Base-by-base conservation (phyloP, 345 rosid genomes). In the Dimocarpus longan region DNA sequence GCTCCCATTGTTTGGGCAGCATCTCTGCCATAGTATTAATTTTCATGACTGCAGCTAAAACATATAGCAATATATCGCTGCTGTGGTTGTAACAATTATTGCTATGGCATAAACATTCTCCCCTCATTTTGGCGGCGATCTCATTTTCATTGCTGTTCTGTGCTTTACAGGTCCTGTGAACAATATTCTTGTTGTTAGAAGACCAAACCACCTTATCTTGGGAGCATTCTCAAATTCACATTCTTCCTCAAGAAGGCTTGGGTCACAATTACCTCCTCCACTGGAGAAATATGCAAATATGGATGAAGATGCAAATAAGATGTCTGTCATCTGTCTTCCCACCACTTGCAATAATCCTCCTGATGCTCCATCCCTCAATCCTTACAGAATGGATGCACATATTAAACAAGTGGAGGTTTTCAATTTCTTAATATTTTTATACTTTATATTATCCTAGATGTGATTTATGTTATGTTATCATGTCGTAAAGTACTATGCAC, bases 361-460 rank as follows among this genome's bases (percentile, higher is more conserved):
- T 1, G 80, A 78, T 66, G 57, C 81, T 65, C 71, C 86, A 60
- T 86, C 70, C 76, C 73, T 79, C 73, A 91, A 85, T 77, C 82
- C 87, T 72, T 83, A 76, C 76, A 84, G 84, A 70, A 85, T 93
- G 68, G 81, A 84, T 40, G 73, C 81, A 74, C 98, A 94, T 84
- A 84, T 89, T 77, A 83, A 84, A 86, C 91, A 90, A 79, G 87
- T 94, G 62, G 88, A 90, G 99, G 99, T 92, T 78, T 76, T 70
- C 77, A 68, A 79, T 70, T 77, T 56, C 72, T 76, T 42, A 42
- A 42, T 57, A 52, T 59, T 42, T 32, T 44, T 11, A 28, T 66
- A 19, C 26, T 42, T 28, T 70, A 19, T 26, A 26, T 28, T 16
- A 11, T 71, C 39, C 3, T 62, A 39, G 15, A 24, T 15, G 24